Percentiles rank a stretch among this genome's conserved stretches.
phyloP scores from a whole-genome alignment of 2,329 filamentous ascomycete species.

The Neofusicoccum kwambonambiense region DNA sequence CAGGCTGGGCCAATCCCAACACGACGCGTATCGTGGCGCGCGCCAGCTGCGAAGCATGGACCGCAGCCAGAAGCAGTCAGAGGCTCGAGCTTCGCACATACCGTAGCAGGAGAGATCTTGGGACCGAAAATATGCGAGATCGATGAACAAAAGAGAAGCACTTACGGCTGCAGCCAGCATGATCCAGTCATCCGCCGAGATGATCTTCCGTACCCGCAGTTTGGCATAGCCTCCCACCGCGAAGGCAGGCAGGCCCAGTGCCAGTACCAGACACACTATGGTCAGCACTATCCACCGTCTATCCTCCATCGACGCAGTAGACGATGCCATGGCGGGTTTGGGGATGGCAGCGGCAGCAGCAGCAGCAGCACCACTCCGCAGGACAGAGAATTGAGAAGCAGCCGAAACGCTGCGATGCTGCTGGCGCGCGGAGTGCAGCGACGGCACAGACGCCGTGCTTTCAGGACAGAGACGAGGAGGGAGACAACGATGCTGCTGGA shows the following conservation, averaged over 20 bases:
- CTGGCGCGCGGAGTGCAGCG: neutral
- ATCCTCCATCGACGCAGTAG: neutral
- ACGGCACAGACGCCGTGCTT: neutral
- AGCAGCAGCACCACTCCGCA: neutral
- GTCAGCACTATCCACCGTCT: slow-evolving; percentile 5
- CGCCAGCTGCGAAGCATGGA: neutral
- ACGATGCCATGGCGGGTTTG: neutral
- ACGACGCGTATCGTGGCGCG: neutral
- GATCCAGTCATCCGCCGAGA: slow-evolving; percentile 6
- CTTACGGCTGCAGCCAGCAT: neutral
- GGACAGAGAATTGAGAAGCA: neutral
- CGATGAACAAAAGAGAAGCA: neutral
- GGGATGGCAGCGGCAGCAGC: neutral
- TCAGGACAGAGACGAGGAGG: neutral
- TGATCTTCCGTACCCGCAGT: neutral
- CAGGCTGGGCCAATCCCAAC: neutral
- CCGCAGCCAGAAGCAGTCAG: neutral
- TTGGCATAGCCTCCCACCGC: neutral
- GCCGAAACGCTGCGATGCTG: neutral
- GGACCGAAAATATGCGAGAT: neutral
- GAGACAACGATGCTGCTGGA: neutral
- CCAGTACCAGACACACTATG: neutral
- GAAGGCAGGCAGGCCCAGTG: slow-evolving; percentile 1
- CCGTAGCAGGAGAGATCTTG: neutral
- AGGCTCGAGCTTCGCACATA: slow-evolving; percentile 5